Base-by-base conservation (phyloP, 805 yeast species). In the Pichia rugopelliculosa region DNA sequence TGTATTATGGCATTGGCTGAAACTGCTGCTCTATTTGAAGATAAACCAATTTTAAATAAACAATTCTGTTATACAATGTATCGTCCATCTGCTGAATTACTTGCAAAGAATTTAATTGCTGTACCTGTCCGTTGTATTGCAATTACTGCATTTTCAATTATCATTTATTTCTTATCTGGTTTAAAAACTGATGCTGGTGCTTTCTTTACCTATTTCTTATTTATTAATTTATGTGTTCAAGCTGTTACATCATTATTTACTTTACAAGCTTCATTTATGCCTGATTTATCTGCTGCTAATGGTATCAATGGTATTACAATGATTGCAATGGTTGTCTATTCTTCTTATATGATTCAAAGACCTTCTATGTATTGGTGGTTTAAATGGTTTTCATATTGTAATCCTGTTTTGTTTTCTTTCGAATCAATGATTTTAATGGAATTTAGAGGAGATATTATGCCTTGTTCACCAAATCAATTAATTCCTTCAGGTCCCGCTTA, bases 291-390 rank as follows among this genome's bases (percentile, higher is more conserved):
- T 18, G 68, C 72, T 37, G 88, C 88, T 3, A 80, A 77, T 68
- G 72, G 82, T 20, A 58, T 81, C 22, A 77, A 82, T 10, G 84
- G 87, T 65, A 53, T 80, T 17, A 53, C 72, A 22, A 64, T 82
- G 59, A 61, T 82, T 52, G 68, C 71, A 5, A 57, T 77, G 51
- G 67, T 75, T 23, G 65, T 80, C 53, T 84, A 82, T 62, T 74
- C 87, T 17, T 85, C 87, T 24, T 80, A 70, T 61, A 74, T 80
- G 67, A 73, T 82, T 53, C 87, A 84, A 44, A 63, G 74, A 33
- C 73, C 75, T 3, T 68, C 73, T 36, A 74, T 75, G 79, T 76
- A 76, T 57, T 81, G 80, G 55, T 79, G 85, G 85, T 75, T 77
- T 49, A 74, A 78, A 60, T 76, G 81, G 80, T 67, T 71, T 55